These are phyloP conservation scores for Fonsecaea monophora DNA, from an alignment of 2,329 filamentous ascomycete species.

Conservation along the genomic window DNA sequence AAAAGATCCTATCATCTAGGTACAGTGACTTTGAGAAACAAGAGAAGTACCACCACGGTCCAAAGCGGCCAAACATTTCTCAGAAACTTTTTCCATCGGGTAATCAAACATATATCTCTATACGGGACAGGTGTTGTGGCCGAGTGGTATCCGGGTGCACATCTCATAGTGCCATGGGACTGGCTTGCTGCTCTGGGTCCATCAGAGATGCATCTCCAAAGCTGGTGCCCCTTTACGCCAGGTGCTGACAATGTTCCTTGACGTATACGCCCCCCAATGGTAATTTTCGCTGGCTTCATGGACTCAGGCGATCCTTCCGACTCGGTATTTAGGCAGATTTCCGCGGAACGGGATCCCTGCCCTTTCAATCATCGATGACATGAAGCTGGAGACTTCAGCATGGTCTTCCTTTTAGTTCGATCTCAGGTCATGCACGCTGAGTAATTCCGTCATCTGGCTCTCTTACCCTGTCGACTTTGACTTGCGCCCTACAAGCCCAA, in stretches of 20 bases:
- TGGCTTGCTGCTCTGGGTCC: constrained; percentile 1
- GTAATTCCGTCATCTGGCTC: background rate
- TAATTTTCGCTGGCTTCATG: background rate
- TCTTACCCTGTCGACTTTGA: background rate
- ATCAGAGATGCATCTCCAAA: constrained; percentile 9
- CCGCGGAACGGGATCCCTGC: background rate
- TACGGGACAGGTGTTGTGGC: too few relatives aligned
- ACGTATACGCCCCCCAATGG: background rate
- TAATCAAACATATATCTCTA: too few relatives aligned
- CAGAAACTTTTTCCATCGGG: too few relatives aligned
- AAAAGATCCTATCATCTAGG: too few relatives aligned
- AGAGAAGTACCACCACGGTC: too few relatives aligned
- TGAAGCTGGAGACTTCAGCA: background rate
- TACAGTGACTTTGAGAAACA: too few relatives aligned
- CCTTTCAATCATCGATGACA: background rate
- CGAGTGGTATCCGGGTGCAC: background rate
- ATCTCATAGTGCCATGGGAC: background rate
- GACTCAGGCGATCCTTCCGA: constrained; percentile 11
- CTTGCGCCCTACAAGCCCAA: constrained; percentile 41
- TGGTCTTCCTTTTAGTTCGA: background rate
- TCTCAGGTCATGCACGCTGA: background rate
- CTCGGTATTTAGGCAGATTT: constrained; percentile 1
- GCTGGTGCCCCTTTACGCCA: background rate
- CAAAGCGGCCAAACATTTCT: too few relatives aligned
- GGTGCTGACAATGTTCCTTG: background rate